Evolutionary conservation across 192 early-diverging fungal genomes (phyloP).

Genomic region (Backusella psychrophila): DNA sequence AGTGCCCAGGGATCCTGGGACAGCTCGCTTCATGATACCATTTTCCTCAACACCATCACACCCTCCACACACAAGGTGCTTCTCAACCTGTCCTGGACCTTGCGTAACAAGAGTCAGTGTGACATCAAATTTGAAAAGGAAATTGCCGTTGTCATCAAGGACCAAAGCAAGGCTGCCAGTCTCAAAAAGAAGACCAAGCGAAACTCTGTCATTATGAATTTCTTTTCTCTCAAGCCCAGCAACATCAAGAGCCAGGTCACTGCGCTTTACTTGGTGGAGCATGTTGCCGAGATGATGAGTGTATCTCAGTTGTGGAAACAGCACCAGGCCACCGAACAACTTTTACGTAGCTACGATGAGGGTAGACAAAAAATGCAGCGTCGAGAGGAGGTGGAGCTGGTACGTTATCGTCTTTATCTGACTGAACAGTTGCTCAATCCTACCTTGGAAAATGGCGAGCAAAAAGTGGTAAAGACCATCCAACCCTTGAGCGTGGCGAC

Average conservation of each 20-base stretch:
- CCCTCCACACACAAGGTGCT: slow-evolving; percentile 53
- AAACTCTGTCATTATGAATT: slow-evolving; percentile 9
- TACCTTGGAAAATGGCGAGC: background rate
- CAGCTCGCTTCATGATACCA: slow-evolving; percentile 67
- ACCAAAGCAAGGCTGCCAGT: slow-evolving; percentile 22
- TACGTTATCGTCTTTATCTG: background rate
- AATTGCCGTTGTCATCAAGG: slow-evolving; percentile 55
- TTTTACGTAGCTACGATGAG: background rate
- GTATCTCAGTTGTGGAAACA: background rate
- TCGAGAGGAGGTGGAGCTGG: background rate
- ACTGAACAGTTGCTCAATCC: background rate
- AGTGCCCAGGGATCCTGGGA: slow-evolving; percentile 65
- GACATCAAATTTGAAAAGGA: slow-evolving; percentile 57
- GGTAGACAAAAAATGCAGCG: background rate
- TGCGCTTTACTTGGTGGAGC: background rate
- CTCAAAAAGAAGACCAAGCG: slow-evolving; percentile 10
- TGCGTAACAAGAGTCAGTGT: slow-evolving; percentile 54
- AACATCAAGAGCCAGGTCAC: slow-evolving; percentile 12
- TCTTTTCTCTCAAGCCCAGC: slow-evolving; percentile 2
- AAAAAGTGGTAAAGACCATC: background rate
- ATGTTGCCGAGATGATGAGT: background rate
- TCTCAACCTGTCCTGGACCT: slow-evolving; percentile 49
- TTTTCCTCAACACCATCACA: slow-evolving; percentile 65
- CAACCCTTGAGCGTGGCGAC: background rate
- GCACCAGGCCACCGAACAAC: background rate